Base-by-base conservation (phyloP, 305 asterid genomes). In the Fraxinus paxiana region DNA sequence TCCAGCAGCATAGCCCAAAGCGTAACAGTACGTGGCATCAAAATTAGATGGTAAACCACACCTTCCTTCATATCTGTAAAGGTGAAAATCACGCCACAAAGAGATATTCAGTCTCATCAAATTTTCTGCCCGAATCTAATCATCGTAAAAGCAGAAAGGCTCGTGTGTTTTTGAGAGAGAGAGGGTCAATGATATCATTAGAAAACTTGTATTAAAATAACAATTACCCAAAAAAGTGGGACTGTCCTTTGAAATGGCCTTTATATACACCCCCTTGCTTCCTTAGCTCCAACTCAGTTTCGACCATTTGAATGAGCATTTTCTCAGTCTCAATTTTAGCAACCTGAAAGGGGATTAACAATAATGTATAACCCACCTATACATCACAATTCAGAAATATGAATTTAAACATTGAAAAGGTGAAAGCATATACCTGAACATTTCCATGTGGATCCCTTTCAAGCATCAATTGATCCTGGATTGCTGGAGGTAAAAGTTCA, bases 401-500 rank as follows among this genome's bases (percentile, higher is more conserved):
- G 13, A 37, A 80, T 38, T 30, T 17, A 69, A 61, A 73, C 41
- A 74, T 48, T 81, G 33, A 59, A 73, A 56, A 78, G 41, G 24
- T 10, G 54, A 43, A 63, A 3, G 26, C 72, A 41, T 48, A 48
- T 75, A 93, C 98, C 97, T 96, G 99, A 81, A 96, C 99, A 86
- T 96, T 96, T 76, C 99, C 99, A 28, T 96, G 99, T 72, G 99
- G 99, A 87, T 96, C 99, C 88, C 99, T 96, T 90, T 96, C 99
- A 61, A 96, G 99, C 92, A 96, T 82, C 89, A 96, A 75, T 76
- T 96, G 99, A 54, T 94, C 99, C 87, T 96, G 96, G 87, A 96
- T 96, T 65, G 95, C 97, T 24, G 88, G 81, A 79, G 99, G 99
- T 61, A 96, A 87, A 51, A 96, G 13, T 59, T 96, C 97, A 86